These are phyloP conservation scores for Austroboletus niveus DNA, from an alignment of 1,284 basidiomycete species.

Conservation along the genomic window DNA sequence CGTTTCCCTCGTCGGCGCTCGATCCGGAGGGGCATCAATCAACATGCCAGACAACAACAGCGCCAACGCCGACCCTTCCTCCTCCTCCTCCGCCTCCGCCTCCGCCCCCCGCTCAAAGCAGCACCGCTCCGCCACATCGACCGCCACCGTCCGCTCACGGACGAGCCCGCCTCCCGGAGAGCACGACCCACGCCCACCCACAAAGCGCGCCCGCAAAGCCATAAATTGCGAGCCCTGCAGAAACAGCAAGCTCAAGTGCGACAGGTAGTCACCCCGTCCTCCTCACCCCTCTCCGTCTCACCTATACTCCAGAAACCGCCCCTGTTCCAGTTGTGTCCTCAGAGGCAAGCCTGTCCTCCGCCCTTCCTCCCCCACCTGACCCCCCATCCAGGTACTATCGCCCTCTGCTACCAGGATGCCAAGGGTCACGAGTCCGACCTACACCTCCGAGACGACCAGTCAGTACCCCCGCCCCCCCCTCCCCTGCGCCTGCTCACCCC, in stretches of 20 bases:
- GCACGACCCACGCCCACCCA: conserved; percentile 58
- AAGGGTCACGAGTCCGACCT: conserved; percentile 52
- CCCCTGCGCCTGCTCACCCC: conserved; percentile 12
- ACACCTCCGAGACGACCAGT: conserved; percentile 58
- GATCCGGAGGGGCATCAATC: conserved; percentile 26
- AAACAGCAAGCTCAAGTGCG: conserved; percentile 82
- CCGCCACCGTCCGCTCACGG: conserved; percentile 44
- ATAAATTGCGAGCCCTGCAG: conserved; percentile 84
- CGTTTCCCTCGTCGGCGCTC: conserved; percentile 19
- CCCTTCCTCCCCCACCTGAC: background rate
- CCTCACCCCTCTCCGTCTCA: conserved; percentile 12
- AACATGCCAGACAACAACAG: conserved; percentile 44
- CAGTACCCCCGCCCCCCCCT: conserved; percentile 24
- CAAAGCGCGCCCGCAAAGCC: conserved; percentile 76
- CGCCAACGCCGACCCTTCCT: conserved; percentile 12
- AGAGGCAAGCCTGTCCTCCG: conserved; percentile 45
- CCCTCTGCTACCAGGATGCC: conserved; percentile 73
- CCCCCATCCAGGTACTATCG: conserved; percentile 55
- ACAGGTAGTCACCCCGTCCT: conserved; percentile 48
- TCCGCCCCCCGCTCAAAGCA: conserved; percentile 41
- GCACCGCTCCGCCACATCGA: conserved; percentile 30
- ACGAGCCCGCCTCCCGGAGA: conserved; percentile 43
- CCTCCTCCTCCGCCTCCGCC: conserved; percentile 34
- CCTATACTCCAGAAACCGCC: conserved; percentile 58
- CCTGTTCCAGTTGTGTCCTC: conserved; percentile 79